Conservation (phyloP, 306 rosid genomes). For the Castanea crenata region DNA sequence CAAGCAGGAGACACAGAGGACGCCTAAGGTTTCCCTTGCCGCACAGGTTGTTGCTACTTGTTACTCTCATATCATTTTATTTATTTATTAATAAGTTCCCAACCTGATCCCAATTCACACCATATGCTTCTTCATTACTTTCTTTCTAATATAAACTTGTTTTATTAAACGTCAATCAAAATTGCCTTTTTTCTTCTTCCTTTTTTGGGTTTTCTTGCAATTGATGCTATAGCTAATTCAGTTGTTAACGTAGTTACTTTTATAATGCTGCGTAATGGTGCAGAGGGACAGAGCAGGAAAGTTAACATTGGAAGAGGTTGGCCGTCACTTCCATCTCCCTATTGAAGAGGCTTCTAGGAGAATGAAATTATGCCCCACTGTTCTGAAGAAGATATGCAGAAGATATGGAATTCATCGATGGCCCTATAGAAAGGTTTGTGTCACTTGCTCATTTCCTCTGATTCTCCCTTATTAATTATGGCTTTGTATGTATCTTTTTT, state of each 20-base stretch:
- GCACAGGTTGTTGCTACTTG: conserved; percentile 41
- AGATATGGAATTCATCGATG: conserved; percentile 48
- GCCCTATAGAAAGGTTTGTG: conserved; percentile 78
- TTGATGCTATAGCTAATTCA: neutral
- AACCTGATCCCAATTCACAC: too few relatives aligned
- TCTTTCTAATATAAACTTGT: neutral
- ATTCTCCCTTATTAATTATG: neutral
- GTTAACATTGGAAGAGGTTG: conserved; percentile 48
- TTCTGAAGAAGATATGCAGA: conserved; percentile 70
- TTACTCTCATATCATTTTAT: neutral
- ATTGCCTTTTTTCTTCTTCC: neutral
- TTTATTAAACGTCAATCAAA: neutral
- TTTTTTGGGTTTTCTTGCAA: neutral
- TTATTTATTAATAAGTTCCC: too few relatives aligned
- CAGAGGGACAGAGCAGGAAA: conserved; percentile 63
- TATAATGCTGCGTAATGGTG: neutral
- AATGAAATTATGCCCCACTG: conserved; percentile 56
- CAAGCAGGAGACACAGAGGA: neutral
- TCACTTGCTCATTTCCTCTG: neutral
- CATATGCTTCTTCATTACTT: too few relatives aligned
- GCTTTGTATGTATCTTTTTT: neutral
- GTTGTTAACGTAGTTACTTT: neutral
- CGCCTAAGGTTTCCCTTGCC: conserved; percentile 28
- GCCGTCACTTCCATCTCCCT: conserved; percentile 47
- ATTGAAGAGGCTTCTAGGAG: conserved; percentile 49